Evolutionary conservation across 495 filamentous ascomycete species (phyloP).

Genomic region (Apiosordaria backusii): DNA sequence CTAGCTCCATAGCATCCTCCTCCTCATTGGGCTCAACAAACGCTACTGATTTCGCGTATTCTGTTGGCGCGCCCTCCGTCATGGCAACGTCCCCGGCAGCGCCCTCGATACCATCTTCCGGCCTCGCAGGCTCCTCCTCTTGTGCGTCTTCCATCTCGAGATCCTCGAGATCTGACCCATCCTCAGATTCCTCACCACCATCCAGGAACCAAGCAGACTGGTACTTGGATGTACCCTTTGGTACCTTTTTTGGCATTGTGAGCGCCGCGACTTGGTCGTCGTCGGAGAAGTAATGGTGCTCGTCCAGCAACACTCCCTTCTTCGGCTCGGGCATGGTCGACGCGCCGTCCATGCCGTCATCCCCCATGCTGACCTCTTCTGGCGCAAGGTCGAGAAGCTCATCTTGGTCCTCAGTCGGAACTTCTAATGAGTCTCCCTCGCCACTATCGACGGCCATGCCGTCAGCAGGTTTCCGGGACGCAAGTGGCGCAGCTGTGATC

Average conservation of each 20-base stretch:
- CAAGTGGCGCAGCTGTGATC: conserved; percentile 67
- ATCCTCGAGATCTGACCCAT: conserved; percentile 78
- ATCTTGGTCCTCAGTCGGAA: conserved; percentile 73
- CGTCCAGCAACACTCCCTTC: conserved; percentile 85
- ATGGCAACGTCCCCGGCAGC: conserved; percentile 57
- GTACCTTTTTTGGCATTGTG: conserved; percentile 65
- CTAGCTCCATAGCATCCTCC: conserved; percentile 75
- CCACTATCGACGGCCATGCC: conserved; percentile 65
- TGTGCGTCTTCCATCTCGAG: conserved; percentile 67
- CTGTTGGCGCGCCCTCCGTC: conserved; percentile 76
- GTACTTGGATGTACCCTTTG: conserved; percentile 88
- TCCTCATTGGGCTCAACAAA: conserved; percentile 85
- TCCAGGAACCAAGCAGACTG: conserved; percentile 91
- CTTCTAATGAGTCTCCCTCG: conserved; percentile 55
- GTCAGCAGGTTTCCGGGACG: conserved; percentile 54
- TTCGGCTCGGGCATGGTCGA: conserved; percentile 46
- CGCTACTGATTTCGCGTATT: conserved; percentile 86
- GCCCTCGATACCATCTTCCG: conserved; percentile 77
- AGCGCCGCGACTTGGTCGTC: conserved; percentile 54
- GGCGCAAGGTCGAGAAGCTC: conserved; percentile 73
- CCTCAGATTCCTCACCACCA: conserved; percentile 77
- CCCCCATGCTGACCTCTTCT: conserved; percentile 76
- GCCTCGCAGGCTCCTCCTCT: conserved; percentile 43
- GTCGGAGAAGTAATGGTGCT: conserved; percentile 97
- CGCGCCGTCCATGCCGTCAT: conserved; percentile 52